Evolutionary conservation across 2,329 filamentous ascomycete genomes (phyloP), one percentile per base, ranked within the genome.

Genomic region (Mariannaea elegans): DNA sequence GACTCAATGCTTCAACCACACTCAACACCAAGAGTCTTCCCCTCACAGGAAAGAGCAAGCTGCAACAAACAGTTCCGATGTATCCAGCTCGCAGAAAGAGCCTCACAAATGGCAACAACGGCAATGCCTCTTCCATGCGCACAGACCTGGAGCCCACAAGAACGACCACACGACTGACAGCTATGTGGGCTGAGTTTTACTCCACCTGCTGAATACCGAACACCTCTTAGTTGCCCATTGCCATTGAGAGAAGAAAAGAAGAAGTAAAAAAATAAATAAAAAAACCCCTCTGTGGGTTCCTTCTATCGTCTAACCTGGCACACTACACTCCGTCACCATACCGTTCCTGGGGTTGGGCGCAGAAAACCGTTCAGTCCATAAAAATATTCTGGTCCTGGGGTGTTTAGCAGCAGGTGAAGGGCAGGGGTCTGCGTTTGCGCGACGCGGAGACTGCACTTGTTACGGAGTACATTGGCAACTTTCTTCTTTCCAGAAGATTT

Each of bases 301-400:
- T n/a, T n/a, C n/a, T n/a, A n/a, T n/a, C n/a, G n/a, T n/a, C n/a
- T n/a, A n/a, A n/a, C n/a, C n/a, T n/a, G n/a, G n/a, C n/a, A n/a
- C n/a, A n/a, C n/a, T n/a, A n/a, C n/a, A n/a, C n/a, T n/a, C n/a
- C n/a, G n/a, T n/a, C n/a, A n/a, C n/a, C 24, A 27, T 6, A 27
- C 9, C 6, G 5, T 27, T 27, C 9, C 24, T 27, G 24, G 56
- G 56, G 51, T 49, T 55, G 39, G 56, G 50, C 56, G 50, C 56
- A 55, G 50, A 59, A 59, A 36, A 2, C 32, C 50, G 56, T 59
- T 59, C 44, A 41, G 23, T 23, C 50, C 44, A 59, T 36, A 53
- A 55, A 29, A 18, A 21, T 16, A 31, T 18, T 49, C 21, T 12
- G 24, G 16, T 39, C 38, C 31, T 45, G 7, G 27, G 27, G 27